These are phyloP conservation scores for Aspergillus kassunensis DNA, from an alignment of 495 filamentous ascomycete genomes.

Conservation along the genomic window DNA sequence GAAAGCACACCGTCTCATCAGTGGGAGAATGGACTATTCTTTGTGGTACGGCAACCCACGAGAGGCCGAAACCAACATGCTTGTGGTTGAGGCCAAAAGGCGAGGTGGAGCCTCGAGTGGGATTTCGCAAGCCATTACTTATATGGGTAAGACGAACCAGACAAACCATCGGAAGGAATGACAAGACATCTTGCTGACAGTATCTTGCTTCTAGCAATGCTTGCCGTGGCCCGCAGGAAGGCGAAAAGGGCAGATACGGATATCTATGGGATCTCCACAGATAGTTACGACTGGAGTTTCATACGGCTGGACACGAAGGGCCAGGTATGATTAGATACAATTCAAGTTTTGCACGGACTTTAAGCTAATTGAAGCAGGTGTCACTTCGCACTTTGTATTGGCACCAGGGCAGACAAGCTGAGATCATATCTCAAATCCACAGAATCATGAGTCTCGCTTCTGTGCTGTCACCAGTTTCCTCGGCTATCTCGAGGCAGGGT, in stretches of 20 bases:
- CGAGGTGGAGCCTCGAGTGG: background rate
- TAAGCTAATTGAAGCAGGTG: background rate
- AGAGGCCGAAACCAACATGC: background rate
- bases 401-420: background rate
- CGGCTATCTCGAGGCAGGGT: background rate
- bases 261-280: background rate
- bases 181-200: too few species aligned
- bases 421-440: background rate
- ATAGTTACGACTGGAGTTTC: background rate
- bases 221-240: background rate
- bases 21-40: background rate
- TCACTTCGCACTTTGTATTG: background rate
- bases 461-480: background rate
- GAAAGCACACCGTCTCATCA: background rate
- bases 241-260: background rate
- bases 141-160: too few species aligned
- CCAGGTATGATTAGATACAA: background rate
- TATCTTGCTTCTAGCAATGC: background rate
- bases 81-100: background rate
- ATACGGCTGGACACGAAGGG: background rate
- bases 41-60: background rate
- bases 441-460: background rate
- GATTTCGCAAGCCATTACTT: too few species aligned
- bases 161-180: too few species aligned
- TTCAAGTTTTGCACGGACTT: background rate